These are phyloP conservation scores for Phytophthora sansomeana DNA, from an alignment of 352 stramenopile species.

Conservation along the genomic window DNA sequence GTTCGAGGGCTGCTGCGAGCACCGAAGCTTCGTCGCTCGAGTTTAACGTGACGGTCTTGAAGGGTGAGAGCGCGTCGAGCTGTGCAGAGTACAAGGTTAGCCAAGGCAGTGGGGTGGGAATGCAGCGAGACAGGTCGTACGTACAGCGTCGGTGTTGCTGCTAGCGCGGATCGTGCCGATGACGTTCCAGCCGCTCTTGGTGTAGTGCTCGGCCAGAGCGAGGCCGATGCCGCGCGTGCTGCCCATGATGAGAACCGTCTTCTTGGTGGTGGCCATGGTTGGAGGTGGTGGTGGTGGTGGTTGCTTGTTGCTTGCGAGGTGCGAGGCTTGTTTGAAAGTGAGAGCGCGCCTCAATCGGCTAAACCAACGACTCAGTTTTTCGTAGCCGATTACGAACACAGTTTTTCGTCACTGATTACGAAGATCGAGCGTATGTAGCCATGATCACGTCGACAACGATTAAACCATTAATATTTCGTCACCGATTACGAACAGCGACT, in stretches of 20 bases:
- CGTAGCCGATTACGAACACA: too few relatives aligned
- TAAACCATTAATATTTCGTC: too few relatives aligned
- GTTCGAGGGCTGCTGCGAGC: background rate
- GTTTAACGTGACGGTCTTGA: constrained; percentile 5
- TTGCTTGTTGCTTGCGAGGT: background rate
- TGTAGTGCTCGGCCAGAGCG: background rate
- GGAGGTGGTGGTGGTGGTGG: too few relatives aligned
- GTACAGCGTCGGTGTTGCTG: background rate
- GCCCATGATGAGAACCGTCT: constrained; percentile 1
- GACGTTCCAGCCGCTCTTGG: constrained; percentile 11
- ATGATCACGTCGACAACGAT: too few relatives aligned
- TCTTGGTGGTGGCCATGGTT: background rate
- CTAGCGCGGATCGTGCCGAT: constrained; percentile 1
- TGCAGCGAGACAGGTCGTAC: background rate
- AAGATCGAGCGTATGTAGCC: too few relatives aligned
- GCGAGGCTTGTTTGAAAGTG: background rate
- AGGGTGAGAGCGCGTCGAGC: background rate
- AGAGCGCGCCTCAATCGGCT: too few relatives aligned
- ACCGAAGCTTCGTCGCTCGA: background rate
- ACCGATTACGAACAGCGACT: too few relatives aligned
- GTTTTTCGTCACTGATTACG: too few relatives aligned
- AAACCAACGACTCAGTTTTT: too few relatives aligned
- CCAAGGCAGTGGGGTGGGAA: background rate
- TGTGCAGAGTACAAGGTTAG: background rate
- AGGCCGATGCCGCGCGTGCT: background rate